A percentile compares a stretch with the other conserved stretches of the same genome.
Evolutionary conservation across 176 grass and related monocot species (phyloP).

Genomic region (Hsuehochloa calcarea): DNA sequence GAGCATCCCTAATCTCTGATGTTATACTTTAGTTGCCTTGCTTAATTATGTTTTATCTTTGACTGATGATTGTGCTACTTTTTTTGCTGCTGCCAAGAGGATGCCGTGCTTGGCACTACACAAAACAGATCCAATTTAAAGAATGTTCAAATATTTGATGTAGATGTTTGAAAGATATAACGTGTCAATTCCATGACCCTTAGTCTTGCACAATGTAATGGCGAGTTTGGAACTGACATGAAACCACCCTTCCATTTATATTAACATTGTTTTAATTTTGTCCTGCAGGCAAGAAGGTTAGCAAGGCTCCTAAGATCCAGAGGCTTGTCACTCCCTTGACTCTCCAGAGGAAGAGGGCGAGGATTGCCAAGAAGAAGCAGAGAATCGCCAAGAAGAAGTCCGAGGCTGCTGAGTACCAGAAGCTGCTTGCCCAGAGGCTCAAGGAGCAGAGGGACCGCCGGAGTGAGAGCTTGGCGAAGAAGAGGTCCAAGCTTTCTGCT

Average conservation of each 20-base stretch:
- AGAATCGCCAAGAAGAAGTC: constrained; percentile 77
- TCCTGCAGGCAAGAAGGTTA: constrained; percentile 69
- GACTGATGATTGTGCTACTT: background rate
- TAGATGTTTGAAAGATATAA: background rate
- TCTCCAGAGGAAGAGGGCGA: constrained; percentile 69
- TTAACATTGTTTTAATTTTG: background rate
- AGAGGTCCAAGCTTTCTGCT: constrained; percentile 77
- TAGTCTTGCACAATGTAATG: background rate
- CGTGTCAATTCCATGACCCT: background rate
- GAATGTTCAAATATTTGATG: background rate
- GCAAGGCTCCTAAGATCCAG: constrained; percentile 96
- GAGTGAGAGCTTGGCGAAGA: constrained; percentile 85
- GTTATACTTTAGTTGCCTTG: background rate
- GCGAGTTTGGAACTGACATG: background rate
- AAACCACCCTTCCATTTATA: background rate
- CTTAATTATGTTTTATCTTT: background rate
- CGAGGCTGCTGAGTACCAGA: constrained; percentile 88
- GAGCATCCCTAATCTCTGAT: background rate
- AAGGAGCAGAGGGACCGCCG: constrained; percentile 87
- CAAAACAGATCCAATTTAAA: background rate
- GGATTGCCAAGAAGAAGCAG: constrained; percentile 83
- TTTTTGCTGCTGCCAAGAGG: background rate
- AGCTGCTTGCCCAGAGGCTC: constrained; percentile 80
- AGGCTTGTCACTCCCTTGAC: constrained; percentile 79
- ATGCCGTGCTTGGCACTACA: background rate